phyloP scores from a whole-genome alignment of 176 grass and related monocot species.

The Puccinellia tenuiflora region DNA sequence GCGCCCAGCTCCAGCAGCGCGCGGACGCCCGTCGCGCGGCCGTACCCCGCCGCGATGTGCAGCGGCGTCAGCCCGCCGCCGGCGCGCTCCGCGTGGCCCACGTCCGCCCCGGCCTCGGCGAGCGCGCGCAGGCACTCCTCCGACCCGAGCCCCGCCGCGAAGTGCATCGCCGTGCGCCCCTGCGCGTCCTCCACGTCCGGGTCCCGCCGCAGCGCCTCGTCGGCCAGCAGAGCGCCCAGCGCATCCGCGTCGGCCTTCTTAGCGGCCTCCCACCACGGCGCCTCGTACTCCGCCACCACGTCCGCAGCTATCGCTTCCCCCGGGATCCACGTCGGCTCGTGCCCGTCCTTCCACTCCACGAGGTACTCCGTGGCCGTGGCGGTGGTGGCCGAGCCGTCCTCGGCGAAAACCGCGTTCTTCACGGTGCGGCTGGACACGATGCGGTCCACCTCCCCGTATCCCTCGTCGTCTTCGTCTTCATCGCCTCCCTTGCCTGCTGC shows the following conservation, averaged over 20 bases:
- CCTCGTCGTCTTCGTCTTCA: slow-evolving; percentile 35
- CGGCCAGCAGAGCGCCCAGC: slow-evolving; percentile 46
- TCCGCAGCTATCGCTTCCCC: slow-evolving; percentile 67
- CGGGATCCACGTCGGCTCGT: slow-evolving; percentile 67
- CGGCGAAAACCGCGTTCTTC: slow-evolving; percentile 44
- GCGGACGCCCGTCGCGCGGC: slow-evolving; percentile 47
- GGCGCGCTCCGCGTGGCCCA: slow-evolving; percentile 45
- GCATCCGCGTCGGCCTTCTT: slow-evolving; percentile 60
- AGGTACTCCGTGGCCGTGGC: slow-evolving; percentile 60
- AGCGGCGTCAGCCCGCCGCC: slow-evolving; percentile 74
- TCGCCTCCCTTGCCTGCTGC: background rate
- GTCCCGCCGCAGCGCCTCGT: slow-evolving; percentile 57
- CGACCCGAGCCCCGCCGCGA: slow-evolving; percentile 66
- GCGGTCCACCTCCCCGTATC: slow-evolving; percentile 75
- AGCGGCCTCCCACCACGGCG: slow-evolving; percentile 76
- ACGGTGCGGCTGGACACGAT: slow-evolving; percentile 75
- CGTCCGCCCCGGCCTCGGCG: slow-evolving; percentile 53
- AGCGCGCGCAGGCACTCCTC: slow-evolving; percentile 74
- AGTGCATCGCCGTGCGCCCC: slow-evolving; percentile 81
- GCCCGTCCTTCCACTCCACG: slow-evolving; percentile 85
- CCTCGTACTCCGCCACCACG: slow-evolving; percentile 80
- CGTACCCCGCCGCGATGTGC: slow-evolving; percentile 70
- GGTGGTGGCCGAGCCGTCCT: slow-evolving; percentile 60
- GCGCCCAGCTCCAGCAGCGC: slow-evolving; percentile 63
- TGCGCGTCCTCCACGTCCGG: slow-evolving; percentile 72